Evolutionary conservation across 2,329 filamentous ascomycete species (phyloP).

Genomic region (Ophiocordyceps camponoti-saundersi): DNA sequence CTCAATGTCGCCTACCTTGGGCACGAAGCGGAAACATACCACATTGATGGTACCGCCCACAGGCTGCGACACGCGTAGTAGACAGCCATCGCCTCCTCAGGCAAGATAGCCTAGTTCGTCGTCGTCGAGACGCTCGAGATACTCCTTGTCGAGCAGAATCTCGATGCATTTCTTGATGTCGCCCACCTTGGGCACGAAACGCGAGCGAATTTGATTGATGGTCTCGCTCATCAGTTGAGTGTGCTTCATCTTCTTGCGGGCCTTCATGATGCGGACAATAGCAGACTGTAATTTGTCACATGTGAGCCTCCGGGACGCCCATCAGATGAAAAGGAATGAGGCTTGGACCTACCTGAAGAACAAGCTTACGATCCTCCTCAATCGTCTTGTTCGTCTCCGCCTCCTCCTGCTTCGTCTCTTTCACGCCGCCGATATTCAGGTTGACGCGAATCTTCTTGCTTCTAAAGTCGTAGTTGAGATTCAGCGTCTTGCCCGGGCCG

Average conservation of each 20-base stretch:
- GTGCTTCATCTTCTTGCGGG: conserved; percentile 97
- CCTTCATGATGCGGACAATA: conserved; percentile 99
- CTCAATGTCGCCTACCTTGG: conserved; percentile 92
- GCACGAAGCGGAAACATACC: conserved; percentile 82
- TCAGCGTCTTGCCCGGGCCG: conserved; percentile 61
- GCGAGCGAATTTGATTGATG: conserved; percentile 83
- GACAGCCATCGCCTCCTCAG: too few species aligned
- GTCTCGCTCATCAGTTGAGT: conserved; percentile 85
- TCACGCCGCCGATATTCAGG: conserved; percentile 84
- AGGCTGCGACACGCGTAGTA: too few species aligned
- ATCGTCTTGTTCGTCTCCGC: conserved; percentile 99
- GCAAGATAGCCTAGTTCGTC: conserved; percentile 92
- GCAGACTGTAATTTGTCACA: conserved; percentile 48
- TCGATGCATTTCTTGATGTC: conserved; percentile 99
- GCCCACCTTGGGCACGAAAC: conserved; percentile 80
- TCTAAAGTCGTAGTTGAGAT: conserved; percentile 89
- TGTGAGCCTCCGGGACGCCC: neutral
- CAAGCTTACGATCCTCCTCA: conserved; percentile 89
- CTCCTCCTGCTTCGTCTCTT: conserved; percentile 89
- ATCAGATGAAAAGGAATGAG: neutral
- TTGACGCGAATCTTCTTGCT: conserved; percentile 98
- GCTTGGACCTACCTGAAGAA: conserved; percentile 70
- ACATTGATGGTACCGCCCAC: conserved; percentile 93
- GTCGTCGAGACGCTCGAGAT: conserved; percentile 84
- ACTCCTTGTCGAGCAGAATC: conserved; percentile 96